Evolutionary conservation across 176 grass and related monocot species (phyloP).

Genomic region (Hsuehochloa calcarea): DNA sequence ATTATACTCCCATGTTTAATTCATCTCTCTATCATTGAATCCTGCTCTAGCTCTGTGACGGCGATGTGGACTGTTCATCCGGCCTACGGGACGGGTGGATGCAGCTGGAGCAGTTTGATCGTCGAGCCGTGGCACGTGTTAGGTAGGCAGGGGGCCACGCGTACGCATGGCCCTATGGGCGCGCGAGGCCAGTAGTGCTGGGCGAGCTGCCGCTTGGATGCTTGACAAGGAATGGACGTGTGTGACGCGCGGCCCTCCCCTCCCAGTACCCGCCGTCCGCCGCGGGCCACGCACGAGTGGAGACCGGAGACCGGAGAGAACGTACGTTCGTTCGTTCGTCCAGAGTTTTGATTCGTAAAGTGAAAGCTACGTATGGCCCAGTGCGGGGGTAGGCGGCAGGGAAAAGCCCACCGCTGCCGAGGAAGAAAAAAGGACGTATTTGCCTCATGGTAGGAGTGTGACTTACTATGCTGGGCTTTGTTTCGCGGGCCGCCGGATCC

Average conservation of each 20-base stretch:
- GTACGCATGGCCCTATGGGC: neutral
- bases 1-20: no score
- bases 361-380: no score
- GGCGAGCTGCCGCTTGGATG: neutral
- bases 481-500: accelerated
- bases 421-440: no score
- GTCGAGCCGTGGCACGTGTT: neutral
- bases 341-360: neutral
- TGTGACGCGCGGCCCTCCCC: neutral
- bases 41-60: no score
- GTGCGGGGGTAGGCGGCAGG: no score
- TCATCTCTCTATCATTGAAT: no score
- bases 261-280: neutral
- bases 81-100: neutral
- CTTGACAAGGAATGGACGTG: neutral
- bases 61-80: neutral
- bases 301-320: neutral
- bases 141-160: neutral
- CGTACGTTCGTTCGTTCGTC: neutral
- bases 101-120: neutral
- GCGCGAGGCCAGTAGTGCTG: neutral
- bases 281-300: neutral
- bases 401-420: no score
- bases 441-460: no score
- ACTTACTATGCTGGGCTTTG: neutral